Base-by-base conservation (phyloP, 306 rosid genomes). In the Cicer arietinum region DNA sequence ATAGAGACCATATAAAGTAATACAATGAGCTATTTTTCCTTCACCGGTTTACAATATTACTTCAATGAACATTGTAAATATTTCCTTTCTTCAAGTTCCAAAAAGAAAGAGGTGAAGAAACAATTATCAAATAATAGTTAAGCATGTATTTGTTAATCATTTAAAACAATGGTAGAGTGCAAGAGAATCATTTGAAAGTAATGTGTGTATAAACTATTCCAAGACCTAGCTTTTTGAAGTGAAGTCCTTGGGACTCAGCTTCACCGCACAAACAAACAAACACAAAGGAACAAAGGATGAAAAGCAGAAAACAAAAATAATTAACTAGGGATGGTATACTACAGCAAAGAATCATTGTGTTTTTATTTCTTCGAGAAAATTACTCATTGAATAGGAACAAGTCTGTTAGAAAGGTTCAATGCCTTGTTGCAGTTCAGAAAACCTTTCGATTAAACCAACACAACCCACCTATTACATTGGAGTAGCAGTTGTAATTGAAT, bases 321-420 rank as follows among this genome's bases (percentile, higher is more conserved):
- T 71, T 16, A 22, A 56, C 66, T 67, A 59, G 75, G 62, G 10
- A 73, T 54, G 69, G 20, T 74, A 47, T 45, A 80, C 69, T 80
- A 85, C 89, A 84, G 75, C 52, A 87, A 89, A 87, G 91, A 89
- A 89, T 89, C 35, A 66, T 47, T 84, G 82, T 35, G 76, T 84
- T 76, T 84, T 45, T 74, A 73, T 69, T 69, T 74, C 79, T 68
- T 80, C 60, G 3, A 37, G 13, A 47, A 45, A 83, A 74, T 37
- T 51, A 46, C 75, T 79, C 84, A 57, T 77, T 80, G 51, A 83
- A 71, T n/a, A 37, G 65, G 80, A 50, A 78, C 75, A 76, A 54
- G 68, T 25, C 84, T 54, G 79, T 77, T 72, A 64, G 75, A 67
- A 67, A 45, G 71, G 53, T 43, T 67, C 73, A 70, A 71, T 25